phyloP scores from a whole-genome alignment of 2,329 filamentous ascomycete genomes.

The Fusarium nelsonii region DNA sequence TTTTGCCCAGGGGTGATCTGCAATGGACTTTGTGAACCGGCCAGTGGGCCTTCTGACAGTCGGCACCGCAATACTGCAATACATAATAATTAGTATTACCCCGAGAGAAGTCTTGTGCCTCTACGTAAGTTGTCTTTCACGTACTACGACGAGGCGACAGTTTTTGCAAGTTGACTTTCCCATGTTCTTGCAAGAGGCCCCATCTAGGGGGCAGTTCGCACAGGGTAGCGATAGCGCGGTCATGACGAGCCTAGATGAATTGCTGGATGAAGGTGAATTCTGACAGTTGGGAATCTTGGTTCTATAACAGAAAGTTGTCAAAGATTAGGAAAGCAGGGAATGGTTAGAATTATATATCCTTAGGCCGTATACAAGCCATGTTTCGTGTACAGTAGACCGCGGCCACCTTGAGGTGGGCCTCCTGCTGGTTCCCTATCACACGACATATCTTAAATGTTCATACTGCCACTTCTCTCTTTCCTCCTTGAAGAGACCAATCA shows the following conservation, averaged over 20 bases:
- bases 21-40: neutral
- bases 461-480: neutral
- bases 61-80: constrained; percentile 14
- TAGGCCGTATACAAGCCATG: neutral
- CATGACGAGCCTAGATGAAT: neutral
- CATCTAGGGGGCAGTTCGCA: neutral
- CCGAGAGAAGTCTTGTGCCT: too few relatives aligned
- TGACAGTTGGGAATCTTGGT: fast-evolving
- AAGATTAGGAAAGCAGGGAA: neutral
- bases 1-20: neutral
- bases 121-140: neutral
- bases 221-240: neutral
- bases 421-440: neutral
- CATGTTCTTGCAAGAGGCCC: fast-evolving
- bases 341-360: neutral
- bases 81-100: neutral
- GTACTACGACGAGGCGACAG: neutral
- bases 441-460: neutral
- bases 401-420: neutral
- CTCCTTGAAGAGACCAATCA: neutral
- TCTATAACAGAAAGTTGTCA: neutral
- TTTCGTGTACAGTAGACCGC: neutral
- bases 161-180: neutral
- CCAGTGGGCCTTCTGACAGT: constrained; percentile 12
- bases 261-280: neutral